Evolutionary conservation across 2,329 filamentous ascomycete genomes (phyloP), one percentile per base, ranked within the genome.

Genomic region (Trichoderma afroharzianum): DNA sequence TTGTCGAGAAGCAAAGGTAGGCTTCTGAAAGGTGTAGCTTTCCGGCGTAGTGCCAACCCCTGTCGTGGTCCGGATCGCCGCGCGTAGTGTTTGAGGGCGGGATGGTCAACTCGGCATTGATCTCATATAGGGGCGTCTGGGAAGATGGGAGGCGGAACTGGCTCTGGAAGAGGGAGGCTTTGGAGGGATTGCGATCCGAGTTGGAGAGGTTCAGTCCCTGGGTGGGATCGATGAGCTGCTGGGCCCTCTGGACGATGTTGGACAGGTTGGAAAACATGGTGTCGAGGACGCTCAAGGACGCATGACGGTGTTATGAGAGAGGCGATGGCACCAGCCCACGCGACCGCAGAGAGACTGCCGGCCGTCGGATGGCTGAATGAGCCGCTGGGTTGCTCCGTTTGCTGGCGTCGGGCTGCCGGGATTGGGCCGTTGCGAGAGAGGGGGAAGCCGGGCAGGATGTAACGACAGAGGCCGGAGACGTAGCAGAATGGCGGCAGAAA

Each of bases 1-100:
- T 93, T 8, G 96, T 98, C 0, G 95, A 98, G 85, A 99, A 99
- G 86, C 95, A 98, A 76, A 99, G 90, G 82, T 93, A 99, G 76
- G 93, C 89, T 83, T 99, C 95, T 81, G 94, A 98, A 74, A 99
- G 85, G 80, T 99, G 95, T 67, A 99, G 88, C 81, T 95, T 95
- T 64, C 96, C 96, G 28, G 91, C 91, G 84, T 99, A 98, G 79
- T 95, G 93, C 82, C 92, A 97, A 76, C 94, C 93, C 76, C 89
- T 87, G 72, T 91, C 90, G 70, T 88, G 88, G 74, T 91, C 88
- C 81, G 91, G 91, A 76, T 93, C 92, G 73, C 91, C 91, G 63
- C 91, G 88, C 73, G 87, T 90, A 76, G 85, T 88, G 81, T 91
- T 93, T 74, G 89, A 89, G 73, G 89, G 90, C 70, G 92, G 91